Evolutionary conservation across 106 monocot genomes (phyloP).

Genomic region (Apostasia ramifera): DNA sequence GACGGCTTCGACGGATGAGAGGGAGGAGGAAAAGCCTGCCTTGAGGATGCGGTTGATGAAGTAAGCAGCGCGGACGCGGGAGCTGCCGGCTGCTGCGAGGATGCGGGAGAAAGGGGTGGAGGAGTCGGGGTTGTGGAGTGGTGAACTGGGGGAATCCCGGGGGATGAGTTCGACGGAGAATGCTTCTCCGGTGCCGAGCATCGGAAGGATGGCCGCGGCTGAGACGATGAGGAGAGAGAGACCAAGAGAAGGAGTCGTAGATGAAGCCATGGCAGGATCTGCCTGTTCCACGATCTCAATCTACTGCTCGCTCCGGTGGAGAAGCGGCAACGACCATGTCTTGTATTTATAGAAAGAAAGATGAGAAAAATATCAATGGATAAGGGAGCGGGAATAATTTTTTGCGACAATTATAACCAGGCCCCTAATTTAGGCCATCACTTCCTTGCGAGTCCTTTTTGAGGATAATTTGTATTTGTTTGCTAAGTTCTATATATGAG

Average conservation of each 20-base stretch:
- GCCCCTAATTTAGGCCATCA: too few relatives aligned
- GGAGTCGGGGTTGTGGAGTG: not conserved
- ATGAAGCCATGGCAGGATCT: not conserved
- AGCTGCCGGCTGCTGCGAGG: not conserved
- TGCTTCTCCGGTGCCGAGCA: not conserved
- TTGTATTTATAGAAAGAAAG: too few relatives aligned
- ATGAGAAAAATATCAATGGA: too few relatives aligned
- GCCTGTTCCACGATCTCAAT: too few relatives aligned
- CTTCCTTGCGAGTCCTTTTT: too few relatives aligned
- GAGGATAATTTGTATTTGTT: too few relatives aligned
- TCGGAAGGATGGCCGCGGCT: too few relatives aligned
- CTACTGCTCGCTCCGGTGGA: too few relatives aligned
- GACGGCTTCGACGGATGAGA: not conserved
- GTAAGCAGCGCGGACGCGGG: not conserved
- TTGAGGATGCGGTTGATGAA: not conserved
- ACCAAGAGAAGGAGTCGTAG: not conserved
- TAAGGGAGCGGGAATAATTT: too few relatives aligned
- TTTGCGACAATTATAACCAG: too few relatives aligned
- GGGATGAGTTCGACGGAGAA: slow-evolving; percentile 12
- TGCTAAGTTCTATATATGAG: too few relatives aligned
- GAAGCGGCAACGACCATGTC: too few relatives aligned
- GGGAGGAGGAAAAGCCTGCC: not conserved
- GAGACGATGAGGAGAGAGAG: not conserved
- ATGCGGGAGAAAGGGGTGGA: slow-evolving; percentile 1
- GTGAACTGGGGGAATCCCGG: slow-evolving; percentile 5